Percentiles rank a stretch among this genome's conserved stretches.
Conservation (phyloP, 768 basidiomycete species). For the Lentinula lateritia region DNA sequence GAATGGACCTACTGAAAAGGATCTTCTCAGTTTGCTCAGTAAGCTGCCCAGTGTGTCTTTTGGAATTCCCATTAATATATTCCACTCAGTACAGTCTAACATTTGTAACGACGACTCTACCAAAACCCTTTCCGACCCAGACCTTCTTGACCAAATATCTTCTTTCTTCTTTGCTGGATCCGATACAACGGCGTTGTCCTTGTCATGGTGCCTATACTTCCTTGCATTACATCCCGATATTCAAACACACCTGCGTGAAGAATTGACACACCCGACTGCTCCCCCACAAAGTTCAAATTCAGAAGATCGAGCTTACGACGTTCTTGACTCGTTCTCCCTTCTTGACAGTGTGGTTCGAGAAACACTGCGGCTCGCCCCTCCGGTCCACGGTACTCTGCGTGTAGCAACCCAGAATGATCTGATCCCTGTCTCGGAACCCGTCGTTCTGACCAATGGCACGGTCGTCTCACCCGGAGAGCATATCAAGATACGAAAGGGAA, state of each 20-base stretch:
- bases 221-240: conserved; percentile 49
- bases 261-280: conserved; percentile 23
- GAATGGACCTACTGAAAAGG: conserved; percentile 30
- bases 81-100: conserved; percentile 53
- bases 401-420: conserved; percentile 47
- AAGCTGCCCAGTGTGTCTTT: conserved; percentile 9
- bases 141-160: conserved; percentile 59
- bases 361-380: conserved; percentile 48
- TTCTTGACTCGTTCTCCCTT: conserved; percentile 39
- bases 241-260: conserved; percentile 52
- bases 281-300: conserved; percentile 7
- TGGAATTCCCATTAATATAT: not conserved
- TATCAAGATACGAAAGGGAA: conserved; percentile 46
- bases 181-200: conserved; percentile 50
- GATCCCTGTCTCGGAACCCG: conserved; percentile 45
- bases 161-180: conserved; percentile 63
- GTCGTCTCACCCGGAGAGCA: conserved; percentile 27
- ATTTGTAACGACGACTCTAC: conserved; percentile 32
- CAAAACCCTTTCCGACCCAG: conserved; percentile 50
- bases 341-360: conserved; percentile 57
- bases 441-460: conserved; percentile 35
- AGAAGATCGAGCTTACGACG: conserved; percentile 12
- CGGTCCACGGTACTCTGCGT: conserved; percentile 54
- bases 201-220: conserved; percentile 54
- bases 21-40: conserved; percentile 47